phyloP scores from a whole-genome alignment of 768 basidiomycete genomes.

The Crucibulum laeve region DNA sequence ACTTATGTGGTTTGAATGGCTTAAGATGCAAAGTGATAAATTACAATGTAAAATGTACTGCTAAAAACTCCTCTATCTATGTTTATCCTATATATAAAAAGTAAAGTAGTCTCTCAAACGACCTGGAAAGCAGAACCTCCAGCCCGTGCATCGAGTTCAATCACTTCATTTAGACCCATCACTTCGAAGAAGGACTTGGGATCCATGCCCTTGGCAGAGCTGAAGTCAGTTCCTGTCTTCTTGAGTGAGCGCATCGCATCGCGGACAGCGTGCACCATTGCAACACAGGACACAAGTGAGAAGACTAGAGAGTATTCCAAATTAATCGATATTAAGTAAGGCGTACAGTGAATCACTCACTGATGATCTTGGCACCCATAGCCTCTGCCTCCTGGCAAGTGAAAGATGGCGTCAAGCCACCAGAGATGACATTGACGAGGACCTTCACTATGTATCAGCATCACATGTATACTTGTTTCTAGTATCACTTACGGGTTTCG shows the following conservation, averaged over 20 bases:
- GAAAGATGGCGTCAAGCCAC: slow-evolving; percentile 75
- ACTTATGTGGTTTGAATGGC: neutral
- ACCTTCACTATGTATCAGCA: no score
- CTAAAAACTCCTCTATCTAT: no score
- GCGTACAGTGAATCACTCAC: slow-evolving; percentile 39
- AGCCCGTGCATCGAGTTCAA: slow-evolving; percentile 50
- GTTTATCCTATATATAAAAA: no score
- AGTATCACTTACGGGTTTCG: slow-evolving; percentile 49
- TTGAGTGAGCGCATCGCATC: slow-evolving; percentile 71
- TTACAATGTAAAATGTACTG: neutral
- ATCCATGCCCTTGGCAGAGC: slow-evolving; percentile 60
- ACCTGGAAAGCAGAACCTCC: slow-evolving; percentile 56
- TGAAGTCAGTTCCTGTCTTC: slow-evolving; percentile 75
- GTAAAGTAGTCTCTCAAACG: slow-evolving; percentile 30
- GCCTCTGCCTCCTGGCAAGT: slow-evolving; percentile 65
- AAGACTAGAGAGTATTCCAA: slow-evolving; percentile 44
- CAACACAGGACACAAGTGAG: slow-evolving; percentile 72
- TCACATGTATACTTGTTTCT: neutral
- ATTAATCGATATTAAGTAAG: neutral
- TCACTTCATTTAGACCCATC: slow-evolving; percentile 58
- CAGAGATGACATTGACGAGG: slow-evolving; percentile 77
- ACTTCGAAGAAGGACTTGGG: slow-evolving; percentile 76
- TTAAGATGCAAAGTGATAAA: neutral
- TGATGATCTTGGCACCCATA: slow-evolving; percentile 74
- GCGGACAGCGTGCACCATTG: slow-evolving; percentile 71